Percentiles rank a stretch among this genome's conserved stretches.
Conservation (phyloP, 1,139 yeast species). For the Pneumocystis sp. region DNA sequence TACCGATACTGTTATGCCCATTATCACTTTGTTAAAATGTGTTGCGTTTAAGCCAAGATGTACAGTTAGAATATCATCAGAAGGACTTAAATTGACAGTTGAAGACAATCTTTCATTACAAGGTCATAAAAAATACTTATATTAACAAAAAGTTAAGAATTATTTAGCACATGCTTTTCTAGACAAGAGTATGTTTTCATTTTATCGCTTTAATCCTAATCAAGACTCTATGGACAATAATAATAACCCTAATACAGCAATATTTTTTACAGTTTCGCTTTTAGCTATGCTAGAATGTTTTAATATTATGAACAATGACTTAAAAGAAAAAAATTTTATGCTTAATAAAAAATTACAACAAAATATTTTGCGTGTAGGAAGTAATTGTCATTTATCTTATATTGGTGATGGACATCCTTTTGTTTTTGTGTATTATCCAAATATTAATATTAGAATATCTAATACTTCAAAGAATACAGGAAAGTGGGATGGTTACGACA, state of each 20-base stretch:
- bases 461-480: constrained; percentile 12
- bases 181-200: constrained; percentile 3
- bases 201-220: constrained; percentile 1
- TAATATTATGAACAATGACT: constrained; percentile 13
- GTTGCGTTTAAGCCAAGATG: not conserved
- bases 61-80: constrained; percentile 11
- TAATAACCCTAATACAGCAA: constrained; percentile 2
- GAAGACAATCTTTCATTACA: constrained; percentile 14
- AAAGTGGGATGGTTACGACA: constrained; percentile 15
- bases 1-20: not conserved
- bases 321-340: constrained; percentile 4
- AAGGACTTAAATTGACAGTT: constrained; percentile 15
- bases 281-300: constrained; percentile 15
- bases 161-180: constrained; percentile 1
- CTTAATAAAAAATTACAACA: not conserved
- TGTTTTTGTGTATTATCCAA: constrained; percentile 11
- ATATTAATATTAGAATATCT: not conserved
- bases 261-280: constrained; percentile 13
- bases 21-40: not conserved
- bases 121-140: constrained; percentile 5
- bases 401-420: constrained; percentile 13
- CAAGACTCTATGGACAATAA: constrained; percentile 2
- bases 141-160: not conserved
- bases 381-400: constrained; percentile 11
- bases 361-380: constrained; percentile 10